Percentiles rank a stretch among this genome's conserved stretches.
phyloP scores from a whole-genome alignment of 2,329 filamentous ascomycete genomes.

The Phoma herbarum region DNA sequence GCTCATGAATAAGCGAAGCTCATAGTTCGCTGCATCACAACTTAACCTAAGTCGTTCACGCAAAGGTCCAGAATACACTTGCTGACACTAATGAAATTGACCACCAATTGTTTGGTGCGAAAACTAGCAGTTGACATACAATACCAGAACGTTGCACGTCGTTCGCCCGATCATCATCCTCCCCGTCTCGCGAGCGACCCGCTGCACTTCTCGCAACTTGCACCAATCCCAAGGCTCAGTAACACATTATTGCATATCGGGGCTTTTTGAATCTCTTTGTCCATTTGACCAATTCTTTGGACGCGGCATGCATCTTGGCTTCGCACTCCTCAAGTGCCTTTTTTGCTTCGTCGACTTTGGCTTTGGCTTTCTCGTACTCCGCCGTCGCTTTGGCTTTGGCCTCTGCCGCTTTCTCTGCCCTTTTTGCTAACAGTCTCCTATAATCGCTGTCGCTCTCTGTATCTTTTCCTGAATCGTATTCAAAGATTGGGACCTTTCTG shows the following conservation, averaged over 20 bases:
- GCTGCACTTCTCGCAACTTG: background rate
- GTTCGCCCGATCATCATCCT: background rate
- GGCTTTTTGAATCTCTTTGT: background rate
- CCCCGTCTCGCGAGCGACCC: background rate
- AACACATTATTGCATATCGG: background rate
- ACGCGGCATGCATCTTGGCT: constrained; percentile 6
- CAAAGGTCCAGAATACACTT: background rate
- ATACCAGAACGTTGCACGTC: background rate
- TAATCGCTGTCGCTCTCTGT: background rate
- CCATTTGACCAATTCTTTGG: background rate
- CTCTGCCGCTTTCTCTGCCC: constrained; percentile 1
- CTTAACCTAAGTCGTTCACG: background rate
- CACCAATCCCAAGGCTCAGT: background rate
- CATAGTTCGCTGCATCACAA: background rate
- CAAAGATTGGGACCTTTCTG: background rate
- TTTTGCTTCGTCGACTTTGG: background rate
- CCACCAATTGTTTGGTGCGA: background rate
- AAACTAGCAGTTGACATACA: background rate
- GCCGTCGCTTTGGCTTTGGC: constrained; percentile 3
- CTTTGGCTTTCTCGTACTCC: constrained; percentile 9
- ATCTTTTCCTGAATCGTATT: background rate
- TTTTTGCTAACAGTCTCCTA: background rate
- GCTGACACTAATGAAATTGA: background rate
- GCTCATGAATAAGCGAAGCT: background rate
- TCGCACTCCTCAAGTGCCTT: constrained; percentile 9